Conservation (phyloP, 768 basidiomycete genomes). For the Kwoniella mangroviensis region DNA sequence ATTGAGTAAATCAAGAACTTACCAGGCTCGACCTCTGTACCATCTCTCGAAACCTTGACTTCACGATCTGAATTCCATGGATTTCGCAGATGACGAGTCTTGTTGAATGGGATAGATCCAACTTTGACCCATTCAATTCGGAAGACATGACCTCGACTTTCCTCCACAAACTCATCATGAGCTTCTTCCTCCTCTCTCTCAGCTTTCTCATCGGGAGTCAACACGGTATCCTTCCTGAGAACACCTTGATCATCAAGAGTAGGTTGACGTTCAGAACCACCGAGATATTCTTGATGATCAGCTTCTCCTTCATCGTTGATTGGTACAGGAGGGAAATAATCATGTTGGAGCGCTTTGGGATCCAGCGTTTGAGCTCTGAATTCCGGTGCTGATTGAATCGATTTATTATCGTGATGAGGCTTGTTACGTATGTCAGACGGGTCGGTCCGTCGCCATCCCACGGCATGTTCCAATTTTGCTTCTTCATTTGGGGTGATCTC, state of each 20-base stretch:
- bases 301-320: conserved; percentile 6
- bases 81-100: conserved; percentile 80
- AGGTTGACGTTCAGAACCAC: conserved; percentile 28
- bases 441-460: conserved; percentile 37
- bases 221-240: conserved; percentile 53
- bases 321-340: conserved; percentile 37
- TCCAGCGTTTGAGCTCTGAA: conserved; percentile 35
- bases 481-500: conserved; percentile 41
- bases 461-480: conserved; percentile 7
- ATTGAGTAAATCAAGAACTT: conserved; percentile 22
- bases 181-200: conserved; percentile 36
- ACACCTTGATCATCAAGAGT: conserved; percentile 47
- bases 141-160: conserved; percentile 77
- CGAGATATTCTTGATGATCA: conserved; percentile 30
- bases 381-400: conserved; percentile 14
- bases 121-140: conserved; percentile 80
- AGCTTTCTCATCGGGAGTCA: conserved; percentile 36
- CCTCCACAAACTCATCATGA: conserved; percentile 47
- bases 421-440: conserved; percentile 25
- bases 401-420: conserved; percentile 9
- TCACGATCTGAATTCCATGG: conserved; percentile 83
- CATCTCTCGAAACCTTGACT: conserved; percentile 71
- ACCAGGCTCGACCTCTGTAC: conserved; percentile 86
- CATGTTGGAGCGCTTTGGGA: conserved; percentile 30
- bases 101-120: conserved; percentile 71